Conservation (phyloP, 768 basidiomycete species). For the Mycena metata region DNA sequence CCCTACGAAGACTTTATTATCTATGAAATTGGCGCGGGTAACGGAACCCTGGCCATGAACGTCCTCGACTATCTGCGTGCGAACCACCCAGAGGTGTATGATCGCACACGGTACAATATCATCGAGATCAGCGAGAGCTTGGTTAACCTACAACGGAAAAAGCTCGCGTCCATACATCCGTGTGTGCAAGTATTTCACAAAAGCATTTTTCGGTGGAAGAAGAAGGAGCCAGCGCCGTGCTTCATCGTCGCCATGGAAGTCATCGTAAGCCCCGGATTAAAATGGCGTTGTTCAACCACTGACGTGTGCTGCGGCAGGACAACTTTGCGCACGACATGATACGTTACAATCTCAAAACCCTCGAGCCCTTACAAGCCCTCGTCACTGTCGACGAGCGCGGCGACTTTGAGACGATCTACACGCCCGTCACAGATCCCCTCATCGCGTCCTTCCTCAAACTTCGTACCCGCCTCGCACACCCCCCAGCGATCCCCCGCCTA, state of each 20-base stretch:
- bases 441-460: slow-evolving; percentile 83
- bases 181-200: slow-evolving; percentile 79
- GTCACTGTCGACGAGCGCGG: slow-evolving; percentile 84
- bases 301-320: slow-evolving; percentile 64
- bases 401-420: slow-evolving; percentile 88
- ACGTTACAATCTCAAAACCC: too few relatives aligned
- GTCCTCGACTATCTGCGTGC: slow-evolving; percentile 85
- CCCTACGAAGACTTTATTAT: slow-evolving; percentile 96
- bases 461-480: slow-evolving; percentile 70
- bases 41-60: slow-evolving; percentile 93
- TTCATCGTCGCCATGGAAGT: slow-evolving; percentile 97
- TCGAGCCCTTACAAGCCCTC: slow-evolving; percentile 87
- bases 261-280: slow-evolving; percentile 68
- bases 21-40: slow-evolving; percentile 98
- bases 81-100: slow-evolving; percentile 91
- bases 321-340: slow-evolving; percentile 98
- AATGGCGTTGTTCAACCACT: slow-evolving; percentile 1
- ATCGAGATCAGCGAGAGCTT: slow-evolving; percentile 93
- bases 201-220: slow-evolving; percentile 90
- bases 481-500: slow-evolving; percentile 67
- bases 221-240: slow-evolving; percentile 81
- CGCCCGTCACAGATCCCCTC: slow-evolving; percentile 87
- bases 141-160: slow-evolving; percentile 76
- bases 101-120: slow-evolving; percentile 92
- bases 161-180: slow-evolving; percentile 72